Percentiles rank a stretch among this genome's conserved stretches.
These are phyloP conservation scores for Piper longum DNA, from an alignment of 164 flowering plant species.

Conservation along the genomic window DNA sequence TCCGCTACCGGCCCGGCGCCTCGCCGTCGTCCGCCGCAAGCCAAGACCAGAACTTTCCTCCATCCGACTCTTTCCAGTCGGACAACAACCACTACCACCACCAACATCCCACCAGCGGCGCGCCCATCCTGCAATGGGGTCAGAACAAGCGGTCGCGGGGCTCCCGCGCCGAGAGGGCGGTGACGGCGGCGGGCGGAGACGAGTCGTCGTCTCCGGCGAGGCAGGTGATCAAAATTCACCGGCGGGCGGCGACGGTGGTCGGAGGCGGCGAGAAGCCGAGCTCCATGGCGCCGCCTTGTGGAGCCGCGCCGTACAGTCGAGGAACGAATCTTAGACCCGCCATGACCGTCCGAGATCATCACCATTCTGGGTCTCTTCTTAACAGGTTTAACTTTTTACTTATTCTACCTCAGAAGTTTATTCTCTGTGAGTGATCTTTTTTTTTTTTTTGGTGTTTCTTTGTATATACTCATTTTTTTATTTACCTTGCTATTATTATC, in stretches of 20 bases:
- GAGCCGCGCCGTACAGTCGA: conserved; percentile 5
- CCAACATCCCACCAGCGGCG: not conserved
- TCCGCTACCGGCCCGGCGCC: conserved; percentile 9
- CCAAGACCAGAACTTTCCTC: conserved; percentile 10
- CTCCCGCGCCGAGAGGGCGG: conserved; percentile 12
- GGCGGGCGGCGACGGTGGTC: conserved; percentile 7
- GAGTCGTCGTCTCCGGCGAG: conserved; percentile 7
- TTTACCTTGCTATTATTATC: too few relatives aligned
- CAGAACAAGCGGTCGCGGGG: conserved; percentile 28
- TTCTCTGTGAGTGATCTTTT: not conserved
- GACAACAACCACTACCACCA: not conserved
- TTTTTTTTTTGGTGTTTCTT: too few relatives aligned
- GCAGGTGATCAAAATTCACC: conserved; percentile 16
- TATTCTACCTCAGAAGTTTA: too few relatives aligned
- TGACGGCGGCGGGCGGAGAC: too few relatives aligned
- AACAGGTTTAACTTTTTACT: conserved; percentile 8
- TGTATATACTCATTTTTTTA: too few relatives aligned
- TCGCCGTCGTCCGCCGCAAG: conserved; percentile 7
- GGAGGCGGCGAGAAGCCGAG: conserved; percentile 5
- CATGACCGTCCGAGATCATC: conserved; percentile 10
- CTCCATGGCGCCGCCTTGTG: conserved; percentile 8
- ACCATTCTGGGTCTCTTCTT: conserved; percentile 6
- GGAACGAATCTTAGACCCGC: conserved; percentile 13
- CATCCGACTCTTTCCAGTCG: conserved; percentile 8
- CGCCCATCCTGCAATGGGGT: conserved; percentile 27